Evolutionary conservation across 352 stramenopile species (phyloP), one percentile per base, ranked within the genome.

Genomic region (Pythium aphanidermatum): DNA sequence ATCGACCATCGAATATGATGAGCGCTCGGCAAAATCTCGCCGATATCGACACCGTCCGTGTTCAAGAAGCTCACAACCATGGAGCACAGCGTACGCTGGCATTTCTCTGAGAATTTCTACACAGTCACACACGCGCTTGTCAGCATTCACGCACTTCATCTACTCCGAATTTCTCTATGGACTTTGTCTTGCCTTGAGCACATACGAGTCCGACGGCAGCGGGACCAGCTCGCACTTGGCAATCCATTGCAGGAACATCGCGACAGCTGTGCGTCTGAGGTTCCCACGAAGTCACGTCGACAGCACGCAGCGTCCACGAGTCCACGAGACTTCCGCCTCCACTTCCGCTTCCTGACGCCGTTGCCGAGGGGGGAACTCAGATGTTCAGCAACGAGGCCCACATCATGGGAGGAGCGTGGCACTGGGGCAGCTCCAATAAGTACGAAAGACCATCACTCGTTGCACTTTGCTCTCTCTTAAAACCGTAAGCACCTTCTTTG

Each of bases 41-140:
- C 32, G 1, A 72, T 39, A 46, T 87, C 74, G 28, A 70, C 63
- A 6, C 54, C 54, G 14, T 85, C 71, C 8, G 76, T 62, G 4
- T 64, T 83, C 13, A 94, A 51, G 40, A 75, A 91, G 23, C 35
- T 58, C 28, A 92, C 71, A 12, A 92, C 68, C 71, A 94, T 92
- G 14, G 69, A 82, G 63, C 79, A 90, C 49, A 94, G 74, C 25
- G 78, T 80, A 11, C 78, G 74, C 55, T 94, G 82, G 47, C 82
- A 91, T 68, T 87, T 87, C 37, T 91, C 79, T 28, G 81, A 82
- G 70, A 94, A 94, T 76, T 85, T 90, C 78, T 89, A 38, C 14
- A 30, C 16, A 35, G 19, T 13, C 10, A 51, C 12, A 51, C 23
- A 28, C 9, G 2, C 39, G 11, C 2, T 30, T 19, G 40, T 11